Evolutionary conservation across 2,329 filamentous ascomycete species (phyloP), one percentile per base, ranked within the genome.

Genomic region (Alternaria postmessia): DNA sequence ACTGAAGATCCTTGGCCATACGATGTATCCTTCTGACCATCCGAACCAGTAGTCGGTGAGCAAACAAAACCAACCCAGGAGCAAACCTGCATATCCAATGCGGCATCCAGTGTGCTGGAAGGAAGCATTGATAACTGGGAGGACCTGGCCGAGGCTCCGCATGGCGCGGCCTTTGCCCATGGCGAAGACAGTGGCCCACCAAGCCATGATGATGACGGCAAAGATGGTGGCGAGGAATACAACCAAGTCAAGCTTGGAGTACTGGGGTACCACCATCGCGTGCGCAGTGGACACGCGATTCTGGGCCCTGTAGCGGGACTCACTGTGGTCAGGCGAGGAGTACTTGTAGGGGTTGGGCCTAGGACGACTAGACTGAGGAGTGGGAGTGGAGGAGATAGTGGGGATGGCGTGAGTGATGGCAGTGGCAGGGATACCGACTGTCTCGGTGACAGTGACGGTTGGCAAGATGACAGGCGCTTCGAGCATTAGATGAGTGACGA

Each of bases 361-460:
- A 34, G 54, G 44, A 18, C 54, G 51, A 18, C 22, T 24, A 28
- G 48, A 43, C 14, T n/a, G 12, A 3, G 44, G 14, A 3, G 26
- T 4, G 3, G 51, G n/a, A 7, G 34, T 41, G 3, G 55, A 26
- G n/a, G 28, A 34, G 18, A 39, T 18, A n/a, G 11, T 4, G 8
- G 48, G 24, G 7, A 54, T 46, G 7, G 16, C 11, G 24, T 59
- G 47, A 22, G 42, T 30, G 22, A 62, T 39, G 41, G 47, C n/a
- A 11, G 55, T 62, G 14, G 59, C 51, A 3, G 52, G 30, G n/a
- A 59, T 46, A 12, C 60, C 60, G 34, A 62, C 18, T 4, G 28
- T 60, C 11, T 51, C 7, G 7, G 57, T 57, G 12, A 63, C 54
- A 32, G 52, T 57, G 34, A 63, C 24, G 1, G 51, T 62, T 7